A percentile compares a stretch with the other conserved stretches of the same genome.
These are phyloP conservation scores for Trypanosoma platydactyli DNA, from an alignment of 208 protist genomes.

Conservation along the genomic window DNA sequence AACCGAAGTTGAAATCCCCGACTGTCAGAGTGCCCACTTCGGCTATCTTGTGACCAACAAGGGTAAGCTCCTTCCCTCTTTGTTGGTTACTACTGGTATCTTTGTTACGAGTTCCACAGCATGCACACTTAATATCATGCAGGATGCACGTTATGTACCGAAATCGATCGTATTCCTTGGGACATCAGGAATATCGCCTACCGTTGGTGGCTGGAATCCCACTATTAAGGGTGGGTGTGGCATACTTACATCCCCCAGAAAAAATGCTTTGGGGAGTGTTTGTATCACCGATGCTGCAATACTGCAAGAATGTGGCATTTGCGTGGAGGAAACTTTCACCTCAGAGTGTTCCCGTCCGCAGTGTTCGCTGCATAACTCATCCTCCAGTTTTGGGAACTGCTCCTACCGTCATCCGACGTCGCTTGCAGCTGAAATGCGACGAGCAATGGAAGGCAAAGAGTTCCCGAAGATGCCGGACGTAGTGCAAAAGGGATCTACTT, in stretches of 20 bases:
- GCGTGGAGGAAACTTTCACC: slow-evolving; percentile 38
- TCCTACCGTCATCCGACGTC: slow-evolving; percentile 34
- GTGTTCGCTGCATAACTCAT: slow-evolving; percentile 47
- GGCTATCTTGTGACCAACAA: slow-evolving; percentile 43
- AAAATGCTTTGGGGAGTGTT: slow-evolving; percentile 55
- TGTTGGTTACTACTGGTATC: slow-evolving; percentile 56
- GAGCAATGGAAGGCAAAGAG: slow-evolving; percentile 37
- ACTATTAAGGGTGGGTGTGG: background rate
- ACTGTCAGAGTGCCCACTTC: slow-evolving; percentile 42
- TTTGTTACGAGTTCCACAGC: slow-evolving; percentile 34
- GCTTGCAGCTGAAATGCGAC: slow-evolving; percentile 41
- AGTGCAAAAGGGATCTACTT: slow-evolving; percentile 34
- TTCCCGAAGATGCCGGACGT: slow-evolving; percentile 38
- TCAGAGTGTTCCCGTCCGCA: slow-evolving; percentile 49
- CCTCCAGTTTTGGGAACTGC: slow-evolving; percentile 46
- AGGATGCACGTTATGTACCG: slow-evolving; percentile 41
- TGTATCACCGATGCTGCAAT: slow-evolving; percentile 56
- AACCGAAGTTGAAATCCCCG: slow-evolving; percentile 20
- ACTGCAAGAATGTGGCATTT: slow-evolving; percentile 54
- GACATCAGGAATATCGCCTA: slow-evolving; percentile 53
- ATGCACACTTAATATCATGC: slow-evolving; percentile 50
- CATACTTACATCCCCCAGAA: slow-evolving; percentile 11
- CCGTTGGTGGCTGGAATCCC: slow-evolving; percentile 42
- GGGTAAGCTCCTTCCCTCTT: slow-evolving; percentile 38
- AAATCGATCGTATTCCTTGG: slow-evolving; percentile 50